Percentiles rank a stretch among this genome's conserved stretches.
Evolutionary conservation across 768 basidiomycete species (phyloP).

Genomic region (Strobilomyces confusus): DNA sequence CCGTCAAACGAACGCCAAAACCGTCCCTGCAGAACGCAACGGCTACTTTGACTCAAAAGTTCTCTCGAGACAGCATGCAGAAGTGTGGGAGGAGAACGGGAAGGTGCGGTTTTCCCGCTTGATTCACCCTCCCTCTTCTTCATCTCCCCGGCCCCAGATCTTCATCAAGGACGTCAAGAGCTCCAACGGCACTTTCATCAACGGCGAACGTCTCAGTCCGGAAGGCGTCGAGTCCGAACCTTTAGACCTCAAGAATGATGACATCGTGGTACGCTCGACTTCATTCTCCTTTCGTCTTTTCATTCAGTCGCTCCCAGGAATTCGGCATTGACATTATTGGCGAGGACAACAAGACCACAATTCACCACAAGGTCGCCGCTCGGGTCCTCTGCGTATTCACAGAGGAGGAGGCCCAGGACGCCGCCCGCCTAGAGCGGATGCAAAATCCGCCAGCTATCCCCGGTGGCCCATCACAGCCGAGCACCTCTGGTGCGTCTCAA

Average conservation of each 20-base stretch:
- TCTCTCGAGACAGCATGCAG: slow-evolving; percentile 90
- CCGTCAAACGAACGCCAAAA: slow-evolving; percentile 93
- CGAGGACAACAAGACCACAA: slow-evolving; percentile 96
- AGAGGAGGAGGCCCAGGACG: slow-evolving; percentile 78
- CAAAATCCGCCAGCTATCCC: slow-evolving; percentile 38
- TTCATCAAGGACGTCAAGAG: slow-evolving; percentile 98
- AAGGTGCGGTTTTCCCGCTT: slow-evolving; percentile 52
- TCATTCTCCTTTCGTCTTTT: slow-evolving; percentile 2
- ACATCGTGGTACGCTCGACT: slow-evolving; percentile 76
- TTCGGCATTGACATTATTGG: slow-evolving; percentile 99
- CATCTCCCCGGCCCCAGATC: slow-evolving; percentile 51
- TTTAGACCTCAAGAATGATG: slow-evolving; percentile 90
- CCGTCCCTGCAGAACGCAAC: slow-evolving; percentile 86
- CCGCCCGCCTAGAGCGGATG: slow-evolving; percentile 66
- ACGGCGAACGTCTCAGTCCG: slow-evolving; percentile 84
- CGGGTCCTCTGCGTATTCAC: slow-evolving; percentile 86
- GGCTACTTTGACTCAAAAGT: slow-evolving; percentile 98
- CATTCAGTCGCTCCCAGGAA: slow-evolving; percentile 52
- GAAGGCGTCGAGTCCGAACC: slow-evolving; percentile 92
- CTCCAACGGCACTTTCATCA: slow-evolving; percentile 98
- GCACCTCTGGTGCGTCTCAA: slow-evolving; percentile 23
- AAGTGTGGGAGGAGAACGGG: slow-evolving; percentile 92
- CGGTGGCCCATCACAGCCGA: slow-evolving; percentile 35
- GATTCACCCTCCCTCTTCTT: slow-evolving; percentile 6
- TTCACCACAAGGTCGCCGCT: slow-evolving; percentile 98